These are phyloP conservation scores for Phialophora tarda DNA, from an alignment of 2,329 filamentous ascomycete genomes.

Conservation along the genomic window DNA sequence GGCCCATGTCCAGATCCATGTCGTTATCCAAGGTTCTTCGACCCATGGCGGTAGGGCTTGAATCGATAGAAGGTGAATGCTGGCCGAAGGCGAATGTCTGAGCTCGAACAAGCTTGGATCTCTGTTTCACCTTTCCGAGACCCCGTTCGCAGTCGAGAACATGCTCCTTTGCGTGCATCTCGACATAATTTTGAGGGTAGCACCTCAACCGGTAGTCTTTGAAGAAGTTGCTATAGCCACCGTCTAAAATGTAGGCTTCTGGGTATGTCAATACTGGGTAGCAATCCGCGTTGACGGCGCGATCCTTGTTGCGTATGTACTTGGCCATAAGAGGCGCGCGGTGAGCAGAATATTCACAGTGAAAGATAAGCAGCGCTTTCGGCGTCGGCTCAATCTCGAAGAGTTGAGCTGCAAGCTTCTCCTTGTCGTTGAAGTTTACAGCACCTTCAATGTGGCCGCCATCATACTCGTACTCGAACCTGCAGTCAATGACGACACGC, in stretches of 20 bases:
- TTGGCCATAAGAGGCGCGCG: constrained; percentile 96
- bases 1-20: constrained; percentile 39
- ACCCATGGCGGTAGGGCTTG: constrained; percentile 64
- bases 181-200: constrained; percentile 93
- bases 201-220: constrained; percentile 77
- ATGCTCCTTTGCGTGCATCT: constrained; percentile 93
- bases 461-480: constrained; percentile 98
- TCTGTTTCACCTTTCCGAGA: constrained; percentile 87
- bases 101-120: constrained; percentile 82
- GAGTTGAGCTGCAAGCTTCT: constrained; percentile 77
- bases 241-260: constrained; percentile 95
- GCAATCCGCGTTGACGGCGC: constrained; percentile 78
- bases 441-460: constrained; percentile 94
- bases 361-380: constrained; percentile 84
- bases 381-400: constrained; percentile 70
- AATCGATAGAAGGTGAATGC: constrained; percentile 64
- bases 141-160: constrained; percentile 92
- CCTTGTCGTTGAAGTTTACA: constrained; percentile 97
- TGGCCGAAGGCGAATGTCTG: constrained; percentile 96
- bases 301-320: constrained; percentile 87
- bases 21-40: constrained; percentile 41
- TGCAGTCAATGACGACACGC: constrained; percentile 89
- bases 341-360: constrained; percentile 98
- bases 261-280: constrained; percentile 94
- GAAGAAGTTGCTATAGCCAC: constrained; percentile 95